These are phyloP conservation scores for Fusarium sp. DNA, from an alignment of 2,329 filamentous ascomycete genomes.

Conservation along the genomic window DNA sequence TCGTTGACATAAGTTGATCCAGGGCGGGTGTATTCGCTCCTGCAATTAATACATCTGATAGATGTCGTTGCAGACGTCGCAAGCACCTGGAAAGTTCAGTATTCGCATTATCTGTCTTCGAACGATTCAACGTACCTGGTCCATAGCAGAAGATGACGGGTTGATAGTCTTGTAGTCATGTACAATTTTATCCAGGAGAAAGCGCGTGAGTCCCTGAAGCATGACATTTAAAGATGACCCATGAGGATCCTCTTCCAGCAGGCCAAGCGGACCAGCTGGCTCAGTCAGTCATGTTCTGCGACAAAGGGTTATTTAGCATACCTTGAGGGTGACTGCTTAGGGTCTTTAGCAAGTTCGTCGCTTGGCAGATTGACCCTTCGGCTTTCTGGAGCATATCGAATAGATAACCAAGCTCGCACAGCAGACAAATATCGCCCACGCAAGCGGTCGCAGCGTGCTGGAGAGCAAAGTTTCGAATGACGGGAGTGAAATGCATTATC, in stretches of 20 bases:
- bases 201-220: conserved; percentile 87
- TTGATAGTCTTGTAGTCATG: conserved; percentile 80
- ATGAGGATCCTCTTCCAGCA: conserved; percentile 86
- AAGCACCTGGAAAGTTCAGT: conserved; percentile 59
- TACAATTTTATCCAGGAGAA: conserved; percentile 84
- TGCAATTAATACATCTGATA: conserved; percentile 88
- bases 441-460: conserved; percentile 91
- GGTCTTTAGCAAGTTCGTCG: conserved; percentile 92
- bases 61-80: conserved; percentile 78
- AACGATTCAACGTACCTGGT: conserved; percentile 65
- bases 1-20: conserved; percentile 88
- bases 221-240: conserved; percentile 81
- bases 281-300: conserved; percentile 37
- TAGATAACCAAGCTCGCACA: conserved; percentile 95
- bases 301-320: conserved; percentile 48
- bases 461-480: conserved; percentile 88
- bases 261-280: conserved; percentile 76
- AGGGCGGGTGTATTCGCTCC: conserved; percentile 84
- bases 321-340: conserved; percentile 86
- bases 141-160: conserved; percentile 73
- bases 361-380: conserved; percentile 92
- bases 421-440: conserved; percentile 82
- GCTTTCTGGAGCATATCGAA: conserved; percentile 99
- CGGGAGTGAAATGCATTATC: conserved; percentile 89
- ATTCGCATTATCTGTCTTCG: not conserved